Base-by-base conservation (phyloP, 2,329 filamentous ascomycete species). In the Arthrobotrys megalospora region DNA sequence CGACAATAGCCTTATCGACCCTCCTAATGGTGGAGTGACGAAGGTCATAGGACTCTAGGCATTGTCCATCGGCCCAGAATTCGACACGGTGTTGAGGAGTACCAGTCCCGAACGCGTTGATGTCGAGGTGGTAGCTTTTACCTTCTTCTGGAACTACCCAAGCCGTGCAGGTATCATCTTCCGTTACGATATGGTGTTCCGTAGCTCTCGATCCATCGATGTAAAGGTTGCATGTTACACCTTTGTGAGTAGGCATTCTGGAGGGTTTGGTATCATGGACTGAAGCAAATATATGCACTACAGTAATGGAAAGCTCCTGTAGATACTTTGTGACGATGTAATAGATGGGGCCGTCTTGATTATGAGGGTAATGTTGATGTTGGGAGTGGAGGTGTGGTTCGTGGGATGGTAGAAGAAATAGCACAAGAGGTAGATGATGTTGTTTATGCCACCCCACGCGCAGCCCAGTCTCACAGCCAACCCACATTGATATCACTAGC, bases 111-210 rank as follows among this genome's bases (percentile, higher is more conserved):
- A 24, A 36, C 12, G 28, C 10, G 14, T 71, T 36, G 12, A 53
- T 12, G 12, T 45, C 45, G 10, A 71, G 41, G 14, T 24, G 21
- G 32, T 53, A 71, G 6, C 16, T 19, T 43, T 52, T 43, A 16
- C 16, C 60, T 36, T 72, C 68, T 28, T 65, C 21, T 6, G 68
- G 34, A 3, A 65, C 47, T 5, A 72, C 21, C 47, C 48, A 65
- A 3, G 24, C 38, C 1, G 34, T 65, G 36, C 68, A 65, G 16
- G 21, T 58, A 1, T 34, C 10, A 8, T 24, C 38, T 16, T 53
- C 48, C 12, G 41, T 55, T 5, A 16, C 12, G 7, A 16, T 10
- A 4, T 38, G 5, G 24, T 65, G 63, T 24, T 72, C 68, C 14
- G n/a, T 21, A 3, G 60, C 68, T 11, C 58, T 58, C 5, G n/a